A percentile compares a stretch with the other conserved stretches of the same genome.
These are phyloP conservation scores for Globisporangium viniferum DNA, from an alignment of 352 stramenopile genomes.

Conservation along the genomic window DNA sequence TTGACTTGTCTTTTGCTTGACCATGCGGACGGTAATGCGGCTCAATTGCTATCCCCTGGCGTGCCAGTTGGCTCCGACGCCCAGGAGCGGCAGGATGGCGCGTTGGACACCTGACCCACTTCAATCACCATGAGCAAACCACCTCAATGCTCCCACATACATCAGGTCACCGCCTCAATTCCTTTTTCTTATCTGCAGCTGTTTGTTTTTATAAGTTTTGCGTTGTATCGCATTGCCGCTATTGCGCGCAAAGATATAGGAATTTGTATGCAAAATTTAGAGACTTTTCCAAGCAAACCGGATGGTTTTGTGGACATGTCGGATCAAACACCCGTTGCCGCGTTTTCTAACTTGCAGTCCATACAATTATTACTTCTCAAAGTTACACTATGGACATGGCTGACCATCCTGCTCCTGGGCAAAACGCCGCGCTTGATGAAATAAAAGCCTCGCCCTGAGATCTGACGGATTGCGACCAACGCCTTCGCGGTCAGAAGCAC, in stretches of 20 bases:
- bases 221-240: background rate
- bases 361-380: background rate
- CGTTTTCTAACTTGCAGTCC: background rate
- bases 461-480: slow-evolving; percentile 11
- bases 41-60: background rate
- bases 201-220: background rate
- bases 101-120: background rate
- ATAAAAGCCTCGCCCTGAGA: background rate
- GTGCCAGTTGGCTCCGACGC: background rate
- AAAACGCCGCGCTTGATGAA: background rate
- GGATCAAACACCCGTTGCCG: too few relatives aligned
- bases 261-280: background rate
- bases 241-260: background rate
- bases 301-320: background rate
- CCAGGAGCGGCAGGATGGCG: background rate
- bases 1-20: background rate
- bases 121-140: background rate
- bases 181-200: background rate
- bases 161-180: background rate
- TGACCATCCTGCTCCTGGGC: background rate
- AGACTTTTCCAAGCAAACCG: background rate
- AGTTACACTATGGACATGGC: slow-evolving; percentile 4
- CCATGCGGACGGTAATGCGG: background rate
- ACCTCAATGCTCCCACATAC: background rate
- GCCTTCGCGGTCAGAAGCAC: too few relatives aligned